These are phyloP conservation scores for Paraurostyla sp. DNA, from an alignment of 73 alveolate species.

Conservation along the genomic window DNA sequence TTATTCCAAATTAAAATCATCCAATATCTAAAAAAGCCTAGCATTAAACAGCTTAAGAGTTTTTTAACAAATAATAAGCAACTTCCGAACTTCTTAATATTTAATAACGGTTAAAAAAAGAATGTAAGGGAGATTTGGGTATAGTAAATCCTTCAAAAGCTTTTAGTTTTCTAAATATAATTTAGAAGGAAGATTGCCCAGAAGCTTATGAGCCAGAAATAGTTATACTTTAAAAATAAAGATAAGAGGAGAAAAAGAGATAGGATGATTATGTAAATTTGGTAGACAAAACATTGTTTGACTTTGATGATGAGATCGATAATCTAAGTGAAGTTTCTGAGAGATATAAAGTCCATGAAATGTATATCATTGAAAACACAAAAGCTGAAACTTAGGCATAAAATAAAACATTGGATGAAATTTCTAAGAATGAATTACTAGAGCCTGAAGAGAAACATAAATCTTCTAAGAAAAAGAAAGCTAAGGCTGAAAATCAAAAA, in stretches of 20 bases:
- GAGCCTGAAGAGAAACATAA: not conserved
- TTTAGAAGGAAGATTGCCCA: slow-evolving; percentile 51
- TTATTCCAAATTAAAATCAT: too few species aligned
- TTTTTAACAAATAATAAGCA: too few species aligned
- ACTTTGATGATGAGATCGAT: slow-evolving; percentile 59
- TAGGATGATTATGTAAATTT: not conserved
- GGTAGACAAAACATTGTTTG: slow-evolving; percentile 51
- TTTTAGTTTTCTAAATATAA: not conserved
- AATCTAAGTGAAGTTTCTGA: slow-evolving; percentile 50
- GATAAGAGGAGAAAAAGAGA: not conserved
- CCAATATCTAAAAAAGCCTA: too few species aligned
- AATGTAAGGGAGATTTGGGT: slow-evolving; percentile 42
- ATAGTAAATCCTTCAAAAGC: slow-evolving; percentile 45
- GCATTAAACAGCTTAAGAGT: too few species aligned
- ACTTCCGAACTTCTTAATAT: not conserved
- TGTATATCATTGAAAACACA: not conserved
- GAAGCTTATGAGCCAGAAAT: slow-evolving; percentile 65
- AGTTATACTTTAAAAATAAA: not conserved
- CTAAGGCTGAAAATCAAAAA: not conserved
- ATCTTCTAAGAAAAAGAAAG: not conserved
- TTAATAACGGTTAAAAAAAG: not conserved
- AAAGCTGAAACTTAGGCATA: too few species aligned
- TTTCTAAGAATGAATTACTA: not conserved
- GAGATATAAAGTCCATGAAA: slow-evolving; percentile 13
- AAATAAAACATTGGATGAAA: not conserved